Evolutionary conservation across 1,284 basidiomycete species (phyloP).

Genomic region (Tylopilus sp.): DNA sequence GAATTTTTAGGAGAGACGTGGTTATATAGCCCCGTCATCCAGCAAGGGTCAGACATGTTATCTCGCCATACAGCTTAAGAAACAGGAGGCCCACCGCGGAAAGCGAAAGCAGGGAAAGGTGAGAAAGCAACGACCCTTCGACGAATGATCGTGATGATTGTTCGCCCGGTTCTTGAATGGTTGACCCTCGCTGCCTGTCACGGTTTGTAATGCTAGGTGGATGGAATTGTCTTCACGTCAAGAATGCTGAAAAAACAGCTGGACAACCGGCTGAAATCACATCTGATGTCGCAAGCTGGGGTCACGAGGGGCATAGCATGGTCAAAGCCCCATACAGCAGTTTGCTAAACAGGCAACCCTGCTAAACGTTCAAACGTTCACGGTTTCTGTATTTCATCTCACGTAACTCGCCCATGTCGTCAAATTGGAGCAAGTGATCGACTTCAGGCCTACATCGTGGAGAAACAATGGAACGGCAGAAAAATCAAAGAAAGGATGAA

Average conservation of each 20-base stretch:
- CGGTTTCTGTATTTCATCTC: slow-evolving; percentile 5
- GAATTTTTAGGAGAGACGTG: slow-evolving; percentile 8
- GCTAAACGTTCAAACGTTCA: slow-evolving; percentile 7
- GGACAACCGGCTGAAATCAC: slow-evolving; percentile 15
- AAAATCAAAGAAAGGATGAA: background rate
- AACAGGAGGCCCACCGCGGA: slow-evolving; percentile 10
- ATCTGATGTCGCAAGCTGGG: slow-evolving; percentile 14
- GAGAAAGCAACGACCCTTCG: slow-evolving; percentile 18
- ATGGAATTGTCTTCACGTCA: slow-evolving; percentile 13
- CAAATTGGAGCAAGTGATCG: slow-evolving; percentile 1
- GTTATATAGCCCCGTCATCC: slow-evolving; percentile 34
- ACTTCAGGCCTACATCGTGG: background rate
- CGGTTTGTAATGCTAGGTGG: slow-evolving; percentile 11
- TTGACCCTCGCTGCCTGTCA: slow-evolving; percentile 29
- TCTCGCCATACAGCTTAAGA: slow-evolving; percentile 6
- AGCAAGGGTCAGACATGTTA: slow-evolving; percentile 29
- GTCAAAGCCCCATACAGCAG: slow-evolving; percentile 2
- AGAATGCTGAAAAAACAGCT: slow-evolving; percentile 11
- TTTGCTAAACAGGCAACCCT: slow-evolving; percentile 11
- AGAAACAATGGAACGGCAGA: background rate
- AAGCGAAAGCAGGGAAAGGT: slow-evolving; percentile 9
- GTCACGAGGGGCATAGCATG: slow-evolving; percentile 19
- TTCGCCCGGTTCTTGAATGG: slow-evolving; percentile 17
- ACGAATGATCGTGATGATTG: slow-evolving; percentile 21
- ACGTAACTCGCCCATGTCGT: slow-evolving; percentile 2